Percentiles rank a stretch among this genome's conserved stretches.
Evolutionary conservation across 2,329 filamentous ascomycete genomes (phyloP).

Genomic region (Fusarium temperatum): DNA sequence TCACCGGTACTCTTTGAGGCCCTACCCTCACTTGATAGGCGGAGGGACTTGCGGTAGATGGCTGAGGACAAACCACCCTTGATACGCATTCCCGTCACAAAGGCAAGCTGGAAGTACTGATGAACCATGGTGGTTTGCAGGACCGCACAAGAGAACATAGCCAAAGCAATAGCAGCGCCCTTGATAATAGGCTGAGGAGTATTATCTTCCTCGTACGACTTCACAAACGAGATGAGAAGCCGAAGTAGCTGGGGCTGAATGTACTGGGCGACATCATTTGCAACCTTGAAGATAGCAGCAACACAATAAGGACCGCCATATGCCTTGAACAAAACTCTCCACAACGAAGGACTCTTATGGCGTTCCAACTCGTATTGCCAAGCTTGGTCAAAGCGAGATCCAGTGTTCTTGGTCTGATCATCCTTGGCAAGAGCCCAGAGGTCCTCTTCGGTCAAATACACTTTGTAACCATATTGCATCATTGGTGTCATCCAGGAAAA

Average conservation of each 20-base stretch:
- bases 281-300: conserved; percentile 86
- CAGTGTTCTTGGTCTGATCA: conserved; percentile 82
- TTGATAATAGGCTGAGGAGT: conserved; percentile 80
- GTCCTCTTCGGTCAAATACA: conserved; percentile 92
- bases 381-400: conserved; percentile 72
- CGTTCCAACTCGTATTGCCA: conserved; percentile 81
- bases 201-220: conserved; percentile 72
- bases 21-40: conserved; percentile 91
- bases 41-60: conserved; percentile 92
- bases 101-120: conserved; percentile 96
- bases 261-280: conserved; percentile 87
- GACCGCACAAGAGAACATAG: conserved; percentile 90
- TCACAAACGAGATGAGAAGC: conserved; percentile 83
- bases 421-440: conserved; percentile 88
- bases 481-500: conserved; percentile 99
- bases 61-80: conserved; percentile 89
- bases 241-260: conserved; percentile 90
- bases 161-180: conserved; percentile 86
- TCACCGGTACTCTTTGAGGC: conserved; percentile 92
- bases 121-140: conserved; percentile 91
- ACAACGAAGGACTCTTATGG: conserved; percentile 74
- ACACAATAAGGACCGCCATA: conserved; percentile 87
- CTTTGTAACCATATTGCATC: conserved; percentile 94
- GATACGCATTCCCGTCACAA: conserved; percentile 96
- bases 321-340: conserved; percentile 83